Conservation (phyloP, 2,329 filamentous ascomycete genomes). For the Cercospora nicotianae region DNA sequence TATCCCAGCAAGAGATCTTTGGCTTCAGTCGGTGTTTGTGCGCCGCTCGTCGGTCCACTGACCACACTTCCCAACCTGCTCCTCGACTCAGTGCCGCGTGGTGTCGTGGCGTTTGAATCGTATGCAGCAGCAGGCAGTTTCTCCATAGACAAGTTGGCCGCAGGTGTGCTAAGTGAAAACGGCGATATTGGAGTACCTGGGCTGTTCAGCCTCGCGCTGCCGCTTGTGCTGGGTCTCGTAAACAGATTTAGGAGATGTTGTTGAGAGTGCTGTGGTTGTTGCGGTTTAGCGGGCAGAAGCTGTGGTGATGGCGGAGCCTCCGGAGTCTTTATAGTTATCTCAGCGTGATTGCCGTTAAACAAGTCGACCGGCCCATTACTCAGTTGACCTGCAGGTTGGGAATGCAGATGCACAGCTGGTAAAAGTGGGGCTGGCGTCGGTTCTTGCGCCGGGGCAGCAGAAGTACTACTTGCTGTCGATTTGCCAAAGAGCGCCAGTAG, state of each 20-base stretch:
- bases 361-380: constrained; percentile 21
- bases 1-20: constrained; percentile 41
- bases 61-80: constrained; percentile 31
- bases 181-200: constrained; percentile 37
- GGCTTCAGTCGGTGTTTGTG: constrained; percentile 34
- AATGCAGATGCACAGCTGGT: not conserved
- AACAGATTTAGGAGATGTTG: constrained; percentile 35
- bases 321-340: constrained; percentile 20
- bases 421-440: not conserved
- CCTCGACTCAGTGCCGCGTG: constrained; percentile 3
- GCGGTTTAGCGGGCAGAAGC: constrained; percentile 26
- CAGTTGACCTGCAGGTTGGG: constrained; percentile 9
- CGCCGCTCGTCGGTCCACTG: constrained; percentile 24
- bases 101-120: constrained; percentile 2
- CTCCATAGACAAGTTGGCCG: constrained; percentile 17
- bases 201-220: constrained; percentile 18
- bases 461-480: constrained; percentile 5
- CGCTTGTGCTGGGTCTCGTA: constrained; percentile 23
- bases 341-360: constrained; percentile 19
- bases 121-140: constrained; percentile 14
- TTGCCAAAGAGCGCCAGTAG: constrained; percentile 35
- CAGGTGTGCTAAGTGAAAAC: constrained; percentile 36
- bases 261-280: constrained; percentile 25
- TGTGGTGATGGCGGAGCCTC: constrained; percentile 33
- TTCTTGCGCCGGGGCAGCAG: not conserved